Evolutionary conservation across 305 asterid genomes (phyloP).

Genomic region (Fraxinus dipetala): DNA sequence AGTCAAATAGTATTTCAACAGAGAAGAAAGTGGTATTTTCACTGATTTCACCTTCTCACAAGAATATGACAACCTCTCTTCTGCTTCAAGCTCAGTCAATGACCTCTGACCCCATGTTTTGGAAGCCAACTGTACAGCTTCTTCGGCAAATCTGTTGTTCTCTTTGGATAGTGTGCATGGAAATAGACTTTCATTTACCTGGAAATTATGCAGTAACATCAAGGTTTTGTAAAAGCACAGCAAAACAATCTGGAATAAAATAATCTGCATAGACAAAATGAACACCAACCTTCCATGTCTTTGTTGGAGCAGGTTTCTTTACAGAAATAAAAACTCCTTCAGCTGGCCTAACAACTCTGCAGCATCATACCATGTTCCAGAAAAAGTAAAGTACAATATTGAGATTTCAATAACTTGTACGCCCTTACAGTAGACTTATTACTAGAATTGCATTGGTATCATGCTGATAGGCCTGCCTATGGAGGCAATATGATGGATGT

Average conservation of each 20-base stretch:
- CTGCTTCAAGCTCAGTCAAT: slow-evolving; percentile 92
- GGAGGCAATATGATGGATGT: background rate
- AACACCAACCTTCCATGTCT: slow-evolving; percentile 81
- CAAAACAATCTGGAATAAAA: slow-evolving; percentile 20
- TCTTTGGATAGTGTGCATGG: slow-evolving; percentile 80
- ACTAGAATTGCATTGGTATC: slow-evolving; percentile 6
- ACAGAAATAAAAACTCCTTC: slow-evolving; percentile 90
- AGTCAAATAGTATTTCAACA: slow-evolving; percentile 14
- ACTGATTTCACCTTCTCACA: slow-evolving; percentile 81
- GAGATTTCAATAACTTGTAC: slow-evolving; percentile 18
- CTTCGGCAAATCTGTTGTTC: slow-evolving; percentile 69
- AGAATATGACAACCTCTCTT: slow-evolving; percentile 89
- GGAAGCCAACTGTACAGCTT: slow-evolving; percentile 79
- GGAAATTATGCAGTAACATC: slow-evolving; percentile 28
- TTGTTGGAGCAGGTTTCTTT: slow-evolving; percentile 77
- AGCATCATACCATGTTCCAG: slow-evolving; percentile 31
- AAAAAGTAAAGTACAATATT: slow-evolving; percentile 20
- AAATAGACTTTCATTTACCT: slow-evolving; percentile 87
- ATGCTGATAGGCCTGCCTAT: slow-evolving; percentile 6
- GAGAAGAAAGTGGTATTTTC: slow-evolving; percentile 10
- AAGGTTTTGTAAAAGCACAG: slow-evolving; percentile 14
- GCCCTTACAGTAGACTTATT: slow-evolving; percentile 13
- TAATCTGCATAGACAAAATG: slow-evolving; percentile 26
- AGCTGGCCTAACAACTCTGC: slow-evolving; percentile 84
- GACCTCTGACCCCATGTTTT: slow-evolving; percentile 88